Conservation (phyloP, 192 early-diverging fungal species). For the Coemansia sp. region DNA sequence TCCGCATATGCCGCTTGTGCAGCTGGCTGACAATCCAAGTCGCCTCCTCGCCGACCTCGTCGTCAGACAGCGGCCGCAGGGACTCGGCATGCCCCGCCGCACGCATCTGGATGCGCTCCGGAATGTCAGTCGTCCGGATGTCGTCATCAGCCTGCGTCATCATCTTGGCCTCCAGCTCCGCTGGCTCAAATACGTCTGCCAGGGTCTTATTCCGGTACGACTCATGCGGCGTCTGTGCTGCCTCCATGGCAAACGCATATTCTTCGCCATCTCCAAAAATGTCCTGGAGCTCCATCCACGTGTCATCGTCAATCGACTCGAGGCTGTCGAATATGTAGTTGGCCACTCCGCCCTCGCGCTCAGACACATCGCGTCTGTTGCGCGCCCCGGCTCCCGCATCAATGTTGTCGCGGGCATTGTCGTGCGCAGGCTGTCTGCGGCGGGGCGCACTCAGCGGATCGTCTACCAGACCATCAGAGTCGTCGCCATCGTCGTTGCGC, state of each 20-base stretch:
- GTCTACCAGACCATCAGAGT: background rate
- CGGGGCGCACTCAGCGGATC: constrained; percentile 1
- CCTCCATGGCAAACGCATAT: constrained; percentile 69
- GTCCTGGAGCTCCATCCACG: constrained; percentile 79
- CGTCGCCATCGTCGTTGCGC: constrained; percentile 2
- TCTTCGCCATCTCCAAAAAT: constrained; percentile 96
- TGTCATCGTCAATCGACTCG: constrained; percentile 61
- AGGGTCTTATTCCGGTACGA: constrained; percentile 47
- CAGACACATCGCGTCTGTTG: background rate
- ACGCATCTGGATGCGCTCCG: constrained; percentile 90
- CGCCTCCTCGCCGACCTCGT: constrained; percentile 70
- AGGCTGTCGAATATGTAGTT: constrained; percentile 53
- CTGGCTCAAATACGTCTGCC: constrained; percentile 74
- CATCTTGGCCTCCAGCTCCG: constrained; percentile 83
- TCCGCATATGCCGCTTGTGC: constrained; percentile 37
- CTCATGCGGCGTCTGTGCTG: constrained; percentile 14
- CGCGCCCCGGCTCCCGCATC: constrained; percentile 16
- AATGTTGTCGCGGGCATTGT: constrained; percentile 6
- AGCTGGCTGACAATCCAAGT: constrained; percentile 61
- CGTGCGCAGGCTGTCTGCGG: background rate
- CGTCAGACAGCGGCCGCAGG: constrained; percentile 57
- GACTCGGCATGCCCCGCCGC: constrained; percentile 28
- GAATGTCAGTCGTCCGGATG: constrained; percentile 86
- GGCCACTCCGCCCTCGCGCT: constrained; percentile 22
- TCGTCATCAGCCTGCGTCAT: constrained; percentile 92